These are phyloP conservation scores for Neofusicoccum laricinum DNA, from an alignment of 2,329 filamentous ascomycete species.

Conservation along the genomic window DNA sequence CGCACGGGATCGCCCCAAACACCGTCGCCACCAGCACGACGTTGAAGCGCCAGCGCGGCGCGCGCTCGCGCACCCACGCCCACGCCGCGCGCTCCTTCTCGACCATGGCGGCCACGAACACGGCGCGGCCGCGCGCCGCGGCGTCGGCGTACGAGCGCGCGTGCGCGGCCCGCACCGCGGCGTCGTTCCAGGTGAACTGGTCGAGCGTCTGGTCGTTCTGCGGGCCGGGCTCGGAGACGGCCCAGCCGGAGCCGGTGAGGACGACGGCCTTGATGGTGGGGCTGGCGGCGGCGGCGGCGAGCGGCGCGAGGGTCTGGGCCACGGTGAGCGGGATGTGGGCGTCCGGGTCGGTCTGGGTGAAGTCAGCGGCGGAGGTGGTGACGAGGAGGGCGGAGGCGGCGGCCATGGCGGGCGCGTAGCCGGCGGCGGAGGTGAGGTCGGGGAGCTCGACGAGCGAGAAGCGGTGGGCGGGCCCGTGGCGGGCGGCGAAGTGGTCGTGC, in stretches of 20 bases:
- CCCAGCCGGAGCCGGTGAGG: not conserved
- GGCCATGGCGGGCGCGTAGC: not conserved
- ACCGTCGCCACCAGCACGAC: conserved; percentile 18
- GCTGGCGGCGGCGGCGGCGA: not conserved
- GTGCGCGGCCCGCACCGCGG: not conserved
- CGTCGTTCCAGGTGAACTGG: not conserved
- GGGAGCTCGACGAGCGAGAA: not conserved
- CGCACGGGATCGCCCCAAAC: conserved; percentile 19
- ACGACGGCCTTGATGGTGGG: conserved; percentile 4
- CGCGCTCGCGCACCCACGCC: conserved; percentile 17
- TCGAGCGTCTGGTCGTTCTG: too few species aligned
- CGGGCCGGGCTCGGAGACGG: not conserved
- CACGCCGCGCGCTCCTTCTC: conserved; percentile 19
- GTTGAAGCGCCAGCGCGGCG: conserved; percentile 19
- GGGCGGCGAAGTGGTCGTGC: not conserved
- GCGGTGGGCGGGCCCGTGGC: not conserved
- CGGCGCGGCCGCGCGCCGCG: conserved; percentile 24
- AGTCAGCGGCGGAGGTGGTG: not conserved
- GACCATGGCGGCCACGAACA: conserved; percentile 55
- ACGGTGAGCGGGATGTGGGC: not conserved
- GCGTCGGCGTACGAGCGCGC: not conserved
- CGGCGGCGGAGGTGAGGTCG: not conserved
- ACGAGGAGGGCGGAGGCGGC: not conserved
- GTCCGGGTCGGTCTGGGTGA: not conserved
- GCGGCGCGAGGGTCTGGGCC: not conserved